Evolutionary conservation across 345 rosid species (phyloP), one percentile per base, ranked within the genome.

Genomic region (Hibiscus trionum): DNA sequence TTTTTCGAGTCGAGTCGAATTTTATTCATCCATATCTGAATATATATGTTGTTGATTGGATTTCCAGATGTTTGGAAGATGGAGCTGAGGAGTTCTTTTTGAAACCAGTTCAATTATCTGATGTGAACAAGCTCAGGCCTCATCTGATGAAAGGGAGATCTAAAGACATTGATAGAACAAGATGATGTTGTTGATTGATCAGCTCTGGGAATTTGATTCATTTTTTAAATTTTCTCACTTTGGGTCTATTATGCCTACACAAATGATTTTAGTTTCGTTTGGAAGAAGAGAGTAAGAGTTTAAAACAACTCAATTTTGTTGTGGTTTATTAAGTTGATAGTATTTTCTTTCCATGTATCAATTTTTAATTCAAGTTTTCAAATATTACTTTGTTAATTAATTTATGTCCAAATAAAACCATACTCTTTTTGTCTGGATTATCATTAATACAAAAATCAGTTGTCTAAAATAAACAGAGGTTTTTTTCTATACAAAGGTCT

Each of bases 11-110:
- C 37, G 37, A 35, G 37, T 35, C 5, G 37, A 4, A 6, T 35
- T 35, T 35, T 35, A 35, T 1, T 35, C 37, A 5, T 35, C 7
- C 7, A 1, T 35, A 35, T 35, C 6, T 35, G 37, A 35, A 35
- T 35, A 35, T 35, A 35, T 35, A 0, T 4, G 1, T 35, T 5
- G 7, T 35, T 5, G 37, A 4, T 35, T 5, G 37, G 37, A 35
- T 35, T 4, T 35, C 37, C 37, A 87, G 95, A 70, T 93, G 97
- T 67, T 83, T 91, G 29, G 90, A 90, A 85, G 91, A 90, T 84
- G 98, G 98, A 75, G 98, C 98, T 17, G 87, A 88, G 53, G 98
- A 93, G 66, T 93, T 91, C 84, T 85, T 93, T 56, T 57, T 90
- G 80, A 93, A 93, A 74, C 98, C 98, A 16, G 91, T 93, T 59